These are phyloP conservation scores for Pneumocystis wakefieldiae DNA, from an alignment of 1,139 yeast genomes.

Conservation along the genomic window DNA sequence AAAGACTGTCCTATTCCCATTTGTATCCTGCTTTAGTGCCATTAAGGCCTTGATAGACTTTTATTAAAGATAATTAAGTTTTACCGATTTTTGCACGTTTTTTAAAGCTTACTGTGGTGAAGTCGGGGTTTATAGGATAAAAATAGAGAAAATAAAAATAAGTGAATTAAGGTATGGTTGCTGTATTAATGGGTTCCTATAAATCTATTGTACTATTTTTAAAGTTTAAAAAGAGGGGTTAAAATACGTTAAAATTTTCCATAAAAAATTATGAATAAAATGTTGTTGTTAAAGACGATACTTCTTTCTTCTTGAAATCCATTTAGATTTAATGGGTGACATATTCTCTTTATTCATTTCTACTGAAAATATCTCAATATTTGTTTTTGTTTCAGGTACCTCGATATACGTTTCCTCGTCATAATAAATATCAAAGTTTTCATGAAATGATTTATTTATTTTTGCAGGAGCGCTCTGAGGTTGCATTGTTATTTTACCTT, in stretches of 20 bases:
- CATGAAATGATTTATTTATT: not conserved
- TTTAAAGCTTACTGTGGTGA: too few relatives aligned
- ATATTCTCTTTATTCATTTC: not conserved
- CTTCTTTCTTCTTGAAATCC: not conserved
- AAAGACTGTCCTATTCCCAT: conserved; percentile 87
- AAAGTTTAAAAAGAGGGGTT: not conserved
- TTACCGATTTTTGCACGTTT: not conserved
- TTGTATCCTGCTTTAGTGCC: conserved; percentile 36
- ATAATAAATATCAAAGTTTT: not conserved
- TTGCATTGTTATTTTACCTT: not conserved
- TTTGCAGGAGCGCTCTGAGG: not conserved
- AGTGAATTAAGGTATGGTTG: not conserved
- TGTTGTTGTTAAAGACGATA: not conserved
- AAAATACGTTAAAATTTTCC: not conserved
- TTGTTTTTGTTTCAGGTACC: not conserved
- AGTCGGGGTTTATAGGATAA: not conserved
- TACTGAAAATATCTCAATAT: not conserved
- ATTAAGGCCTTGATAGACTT: not conserved
- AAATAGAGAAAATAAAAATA: not conserved
- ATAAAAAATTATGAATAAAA: not conserved
- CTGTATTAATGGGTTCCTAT: too few relatives aligned
- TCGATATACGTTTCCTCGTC: not conserved
- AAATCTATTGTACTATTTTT: too few relatives aligned
- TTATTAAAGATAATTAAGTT: not conserved
- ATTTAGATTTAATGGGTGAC: not conserved